phyloP scores from a whole-genome alignment of 1,284 basidiomycete genomes.

The Naganishia albida region DNA sequence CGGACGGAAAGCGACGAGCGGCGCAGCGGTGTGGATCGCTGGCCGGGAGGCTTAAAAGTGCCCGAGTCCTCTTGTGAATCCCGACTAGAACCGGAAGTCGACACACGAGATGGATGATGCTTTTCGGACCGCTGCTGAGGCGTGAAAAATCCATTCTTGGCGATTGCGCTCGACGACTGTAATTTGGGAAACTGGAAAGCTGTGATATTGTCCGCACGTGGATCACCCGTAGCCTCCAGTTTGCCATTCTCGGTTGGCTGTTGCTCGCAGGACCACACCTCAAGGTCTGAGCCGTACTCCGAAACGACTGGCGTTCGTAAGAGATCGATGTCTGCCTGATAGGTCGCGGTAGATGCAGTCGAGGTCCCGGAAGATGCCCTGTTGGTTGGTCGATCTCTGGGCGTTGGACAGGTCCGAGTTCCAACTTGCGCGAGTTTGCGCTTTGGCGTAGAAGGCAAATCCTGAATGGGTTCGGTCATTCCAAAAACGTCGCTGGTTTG shows the following conservation, averaged over 20 bases:
- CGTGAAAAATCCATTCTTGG: slow-evolving; percentile 15
- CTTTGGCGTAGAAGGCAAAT: background rate
- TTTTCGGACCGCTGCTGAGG: slow-evolving; percentile 24
- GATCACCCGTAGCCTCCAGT: background rate
- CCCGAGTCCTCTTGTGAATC: slow-evolving; percentile 13
- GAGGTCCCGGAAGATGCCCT: slow-evolving; percentile 15
- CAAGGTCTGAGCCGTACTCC: slow-evolving; percentile 8
- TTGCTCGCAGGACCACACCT: slow-evolving; percentile 1
- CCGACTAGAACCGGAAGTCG: slow-evolving; percentile 18
- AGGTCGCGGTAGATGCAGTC: background rate
- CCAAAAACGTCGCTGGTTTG: slow-evolving; percentile 1
- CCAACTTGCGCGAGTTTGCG: background rate
- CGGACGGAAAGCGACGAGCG: slow-evolving; percentile 19
- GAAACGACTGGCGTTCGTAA: slow-evolving; percentile 8
- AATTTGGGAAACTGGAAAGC: slow-evolving; percentile 17
- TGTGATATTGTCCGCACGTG: background rate
- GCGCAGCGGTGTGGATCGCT: background rate
- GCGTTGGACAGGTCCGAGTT: background rate
- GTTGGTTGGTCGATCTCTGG: background rate
- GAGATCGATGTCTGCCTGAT: slow-evolving; percentile 11
- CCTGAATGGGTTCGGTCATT: background rate
- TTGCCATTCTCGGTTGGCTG: background rate
- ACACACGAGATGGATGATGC: slow-evolving; percentile 8
- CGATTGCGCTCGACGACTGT: slow-evolving; percentile 7
- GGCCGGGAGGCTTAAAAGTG: background rate